Evolutionary conservation across 306 rosid genomes (phyloP).

Genomic region (Vigna unguiculata): DNA sequence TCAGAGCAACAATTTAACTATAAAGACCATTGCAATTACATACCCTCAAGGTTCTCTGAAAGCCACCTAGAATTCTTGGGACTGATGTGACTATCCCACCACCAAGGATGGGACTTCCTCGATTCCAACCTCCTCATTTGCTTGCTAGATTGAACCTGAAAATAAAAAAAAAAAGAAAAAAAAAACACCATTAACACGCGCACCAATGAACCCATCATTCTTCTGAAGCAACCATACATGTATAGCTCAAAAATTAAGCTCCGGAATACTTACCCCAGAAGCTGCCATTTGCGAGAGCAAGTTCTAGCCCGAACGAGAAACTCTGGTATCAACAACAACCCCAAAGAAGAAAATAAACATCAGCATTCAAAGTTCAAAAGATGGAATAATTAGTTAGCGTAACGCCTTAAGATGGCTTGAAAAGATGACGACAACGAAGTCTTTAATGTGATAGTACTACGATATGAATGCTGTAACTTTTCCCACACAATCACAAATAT

Average conservation of each 20-base stretch:
- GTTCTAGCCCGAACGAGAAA: slow-evolving; percentile 34
- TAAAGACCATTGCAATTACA: slow-evolving; percentile 34
- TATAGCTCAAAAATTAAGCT: slow-evolving; percentile 2
- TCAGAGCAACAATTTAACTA: background rate
- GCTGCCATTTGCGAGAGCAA: slow-evolving; percentile 61
- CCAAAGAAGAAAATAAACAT: background rate
- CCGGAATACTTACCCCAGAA: slow-evolving; percentile 58
- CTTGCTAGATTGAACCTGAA: slow-evolving; percentile 59
- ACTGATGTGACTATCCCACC: slow-evolving; percentile 96
- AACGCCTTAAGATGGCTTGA: slow-evolving; percentile 21
- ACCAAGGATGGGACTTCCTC: slow-evolving; percentile 82
- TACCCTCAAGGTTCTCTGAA: slow-evolving; percentile 87
- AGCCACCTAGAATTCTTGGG: slow-evolving; percentile 91
- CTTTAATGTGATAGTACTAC: background rate
- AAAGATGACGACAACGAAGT: slow-evolving; percentile 27
- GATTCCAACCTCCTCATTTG: slow-evolving; percentile 69
- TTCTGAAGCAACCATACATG: slow-evolving; percentile 16
- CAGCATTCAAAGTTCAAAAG: slow-evolving; percentile 37
- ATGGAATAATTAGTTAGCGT: slow-evolving; percentile 27
- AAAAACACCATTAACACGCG: background rate
- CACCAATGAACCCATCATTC: background rate
- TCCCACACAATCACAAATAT: background rate
- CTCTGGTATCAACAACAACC: slow-evolving; percentile 5
- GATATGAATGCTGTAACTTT: slow-evolving; percentile 13
- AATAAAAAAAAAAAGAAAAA: slow-evolving; percentile 10